Evolutionary conservation across 768 basidiomycete genomes (phyloP), one percentile per base, ranked within the genome.

Genomic region (Mycena rosella): DNA sequence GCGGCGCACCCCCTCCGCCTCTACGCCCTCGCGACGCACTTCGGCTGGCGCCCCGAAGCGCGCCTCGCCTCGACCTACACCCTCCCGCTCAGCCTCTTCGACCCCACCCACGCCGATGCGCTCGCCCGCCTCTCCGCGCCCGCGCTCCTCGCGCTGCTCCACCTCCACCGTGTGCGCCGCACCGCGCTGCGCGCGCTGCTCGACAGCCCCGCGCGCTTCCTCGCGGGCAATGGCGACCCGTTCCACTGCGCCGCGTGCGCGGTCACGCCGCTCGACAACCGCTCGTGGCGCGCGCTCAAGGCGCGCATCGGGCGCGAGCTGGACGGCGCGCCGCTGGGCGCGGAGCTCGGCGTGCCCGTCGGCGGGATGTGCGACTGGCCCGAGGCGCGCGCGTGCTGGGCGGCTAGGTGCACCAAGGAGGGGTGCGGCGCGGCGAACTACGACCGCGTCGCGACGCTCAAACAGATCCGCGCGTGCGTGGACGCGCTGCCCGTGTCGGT

Each of bases 231-330:
- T 54, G 83, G 78, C 45, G 75, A 76, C 44, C 75, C 80, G 9
- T 82, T 79, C 62, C 79, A 83, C 60, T 92, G 91, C 72, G 80
- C 84, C 60, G 78, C 85, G 56, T 92, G 90, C 73, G 85, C 87
- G 18, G 73, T 81, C 29, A 82, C 84, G 4, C 74, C 76, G 56
- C 79, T 89, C 29, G 87, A 91, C 61, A 91, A 91, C 71, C 78
- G 83, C 57, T 83, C 86, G 9, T 91, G 91, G 91, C 84, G 85
- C 67, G 85, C 84, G 66, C 82, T 90, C 64, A 91, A 91, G 72
- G 78, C 86, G 69, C 82, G 77, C 7, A 82, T 91, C 76, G 73
- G 86, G 26, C 63, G 81, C 66, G 90, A 91, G 81, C 84, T 91
- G 74, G 90, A 91, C 64, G 74, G 73, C 24, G 81, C 89, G 30